These are phyloP conservation scores for Karstenula rhodostoma DNA, from an alignment of 2,329 filamentous ascomycete genomes.

Conservation along the genomic window DNA sequence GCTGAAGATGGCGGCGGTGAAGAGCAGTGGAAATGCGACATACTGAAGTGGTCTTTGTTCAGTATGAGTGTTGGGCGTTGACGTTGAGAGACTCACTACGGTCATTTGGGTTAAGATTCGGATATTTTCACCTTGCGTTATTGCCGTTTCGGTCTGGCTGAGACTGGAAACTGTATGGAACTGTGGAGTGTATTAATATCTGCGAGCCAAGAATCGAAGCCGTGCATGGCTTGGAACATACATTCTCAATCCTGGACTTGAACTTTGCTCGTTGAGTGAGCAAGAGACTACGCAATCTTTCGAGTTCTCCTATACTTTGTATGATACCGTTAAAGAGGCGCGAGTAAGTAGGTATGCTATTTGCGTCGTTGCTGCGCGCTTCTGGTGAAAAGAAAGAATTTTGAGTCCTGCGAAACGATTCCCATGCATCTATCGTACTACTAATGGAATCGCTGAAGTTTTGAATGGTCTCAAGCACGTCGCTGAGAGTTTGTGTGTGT, in stretches of 20 bases:
- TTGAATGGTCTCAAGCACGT: slow-evolving; percentile 29
- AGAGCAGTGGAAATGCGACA: slow-evolving; percentile 24
- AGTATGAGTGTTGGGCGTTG: neutral
- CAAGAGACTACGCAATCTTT: slow-evolving; percentile 19
- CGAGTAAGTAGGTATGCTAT: slow-evolving; percentile 13
- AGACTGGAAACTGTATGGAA: slow-evolving; percentile 26
- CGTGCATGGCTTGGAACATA: slow-evolving; percentile 7
- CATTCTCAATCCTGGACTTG: slow-evolving; percentile 22
- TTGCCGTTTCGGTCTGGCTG: slow-evolving; percentile 24
- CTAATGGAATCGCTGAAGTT: slow-evolving; percentile 23
- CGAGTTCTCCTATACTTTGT: slow-evolving; percentile 21
- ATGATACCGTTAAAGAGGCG: slow-evolving; percentile 20
- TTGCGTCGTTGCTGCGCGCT: slow-evolving; percentile 17
- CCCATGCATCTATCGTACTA: slow-evolving; percentile 25
- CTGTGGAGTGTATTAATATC: neutral
- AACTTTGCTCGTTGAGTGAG: slow-evolving; percentile 21
- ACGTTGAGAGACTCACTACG: slow-evolving; percentile 18
- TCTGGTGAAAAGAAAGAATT: slow-evolving; percentile 20
- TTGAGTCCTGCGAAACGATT: slow-evolving; percentile 19
- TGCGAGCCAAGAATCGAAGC: neutral
- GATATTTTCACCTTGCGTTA: slow-evolving; percentile 24
- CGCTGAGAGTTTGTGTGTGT: slow-evolving; percentile 23
- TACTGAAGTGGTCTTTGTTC: slow-evolving; percentile 14
- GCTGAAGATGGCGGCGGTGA: slow-evolving; percentile 28
- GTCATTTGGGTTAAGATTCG: slow-evolving; percentile 26